Evolutionary conservation across 192 early-diverging fungal species (phyloP), one percentile per base, ranked within the genome.

Genomic region (Backusella mclennaniae): DNA sequence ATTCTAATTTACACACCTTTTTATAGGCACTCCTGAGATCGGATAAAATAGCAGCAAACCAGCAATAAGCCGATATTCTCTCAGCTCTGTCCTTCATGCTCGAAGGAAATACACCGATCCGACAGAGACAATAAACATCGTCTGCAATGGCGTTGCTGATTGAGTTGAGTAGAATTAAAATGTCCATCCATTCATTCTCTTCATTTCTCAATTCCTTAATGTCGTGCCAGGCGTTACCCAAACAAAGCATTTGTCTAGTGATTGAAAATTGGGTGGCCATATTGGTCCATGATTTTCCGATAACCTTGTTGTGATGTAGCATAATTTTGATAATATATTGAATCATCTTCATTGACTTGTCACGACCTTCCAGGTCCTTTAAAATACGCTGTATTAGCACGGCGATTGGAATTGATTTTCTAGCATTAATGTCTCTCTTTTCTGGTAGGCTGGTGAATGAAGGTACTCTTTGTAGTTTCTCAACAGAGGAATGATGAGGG

Each of bases 301-400:
- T 35, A 23, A 83, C 21, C 42, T 85, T 71, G 0, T 75, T 53
- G n/a, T 81, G 44, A 78, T 86, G 89, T 33, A 95, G 79, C 29
- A 92, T 78, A n/a, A 93, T 76, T 71, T 96, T 96, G 73, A 87
- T 78, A 33, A 86, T 79, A 80, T 96, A 96, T 77, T 96, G 95
- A 35, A 92, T 75, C 29, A 89, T 77, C 74, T 96, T 96, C 69
- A 96, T 83, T 17, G 89, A 84, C 79, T 96, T 96, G 85, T 96
- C 95, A n/a, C 95, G 87, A 36, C 95, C 95, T 74, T 96, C 95
- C 66, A 91, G 87, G 29, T 92, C 76, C 35, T 88, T 83, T n/a
- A 94, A 85, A 19, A 93, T 81, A 69, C 87, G 86, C 33, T 90
- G 87, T 35, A 94, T 9, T 63, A 63, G 4, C 8, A 63, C 12